These are phyloP conservation scores for Kwoniella pini DNA, from an alignment of 768 basidiomycete species.

Conservation along the genomic window DNA sequence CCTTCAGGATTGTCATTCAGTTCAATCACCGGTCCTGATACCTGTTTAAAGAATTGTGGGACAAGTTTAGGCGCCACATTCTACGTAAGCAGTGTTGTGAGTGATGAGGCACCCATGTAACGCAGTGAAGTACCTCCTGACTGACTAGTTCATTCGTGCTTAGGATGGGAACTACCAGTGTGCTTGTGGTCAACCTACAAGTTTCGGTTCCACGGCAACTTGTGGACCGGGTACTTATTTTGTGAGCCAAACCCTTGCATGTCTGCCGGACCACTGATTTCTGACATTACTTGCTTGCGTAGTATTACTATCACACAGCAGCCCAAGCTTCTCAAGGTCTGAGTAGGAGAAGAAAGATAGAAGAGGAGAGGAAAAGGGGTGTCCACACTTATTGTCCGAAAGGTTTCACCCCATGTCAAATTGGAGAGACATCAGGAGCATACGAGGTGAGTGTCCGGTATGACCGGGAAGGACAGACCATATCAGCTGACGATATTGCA, in stretches of 20 bases:
- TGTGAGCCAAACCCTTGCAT: neutral
- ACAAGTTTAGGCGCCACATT: neutral
- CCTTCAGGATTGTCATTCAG: neutral
- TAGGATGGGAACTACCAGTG: constrained; percentile 7
- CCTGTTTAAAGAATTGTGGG: constrained; percentile 11
- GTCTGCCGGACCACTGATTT: neutral
- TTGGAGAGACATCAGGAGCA: neutral
- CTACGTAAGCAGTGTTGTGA: constrained; percentile 3
- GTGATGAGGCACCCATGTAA: neutral
- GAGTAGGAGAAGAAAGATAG: constrained; percentile 1
- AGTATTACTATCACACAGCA: constrained; percentile 7
- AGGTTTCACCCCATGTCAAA: neutral
- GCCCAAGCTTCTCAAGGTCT: constrained; percentile 12
- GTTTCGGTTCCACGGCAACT: neutral
- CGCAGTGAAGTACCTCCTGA: too few relatives aligned
- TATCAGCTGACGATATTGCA: too few relatives aligned
- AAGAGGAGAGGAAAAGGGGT: neutral
- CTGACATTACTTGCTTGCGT: neutral
- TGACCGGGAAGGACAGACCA: too few relatives aligned
- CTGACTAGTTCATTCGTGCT: neutral
- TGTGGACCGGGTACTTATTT: constrained; percentile 9
- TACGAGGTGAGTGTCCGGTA: constrained; percentile 4
- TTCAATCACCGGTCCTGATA: constrained; percentile 7
- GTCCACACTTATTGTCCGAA: neutral
- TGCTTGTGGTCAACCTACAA: neutral